Evolutionary conservation across 2,329 filamentous ascomycete species (phyloP).

Genomic region (Fusarium mexicanum): DNA sequence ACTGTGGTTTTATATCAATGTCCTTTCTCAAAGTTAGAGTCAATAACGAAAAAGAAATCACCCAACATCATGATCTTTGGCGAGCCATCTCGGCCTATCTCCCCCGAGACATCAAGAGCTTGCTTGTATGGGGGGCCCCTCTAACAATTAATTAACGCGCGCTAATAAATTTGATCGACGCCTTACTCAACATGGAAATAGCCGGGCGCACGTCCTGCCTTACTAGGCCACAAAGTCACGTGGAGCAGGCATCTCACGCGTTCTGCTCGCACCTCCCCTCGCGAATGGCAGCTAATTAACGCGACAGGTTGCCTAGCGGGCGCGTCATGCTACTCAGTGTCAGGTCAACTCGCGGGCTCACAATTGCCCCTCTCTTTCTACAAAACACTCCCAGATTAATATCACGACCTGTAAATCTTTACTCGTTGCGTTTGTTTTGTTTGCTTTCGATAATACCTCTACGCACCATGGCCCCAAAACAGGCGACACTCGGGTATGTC

Average conservation of each 20-base stretch:
- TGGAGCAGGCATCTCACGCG: conserved; percentile 36
- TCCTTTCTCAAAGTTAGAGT: background rate
- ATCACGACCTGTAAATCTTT: conserved; percentile 1
- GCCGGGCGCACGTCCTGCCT: background rate
- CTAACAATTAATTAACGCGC: background rate
- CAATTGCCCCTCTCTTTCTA: conserved; percentile 30
- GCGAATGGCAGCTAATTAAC: conserved; percentile 48
- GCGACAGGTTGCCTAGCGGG: conserved; percentile 51
- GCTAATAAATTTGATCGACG: conserved; percentile 16
- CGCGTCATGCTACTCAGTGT: conserved; percentile 48
- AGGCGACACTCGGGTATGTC: conserved; percentile 90
- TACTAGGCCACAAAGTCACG: conserved; percentile 32
- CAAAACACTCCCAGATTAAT: conserved; percentile 15
- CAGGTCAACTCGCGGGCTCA: conserved; percentile 33
- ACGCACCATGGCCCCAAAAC: conserved; percentile 66
- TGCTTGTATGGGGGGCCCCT: conserved; percentile 6
- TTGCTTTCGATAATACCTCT: conserved; percentile 9
- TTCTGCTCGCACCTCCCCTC: conserved; percentile 33
- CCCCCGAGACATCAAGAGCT: conserved; percentile 22
- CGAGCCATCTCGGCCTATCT: conserved; percentile 26
- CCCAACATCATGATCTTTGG: conserved; percentile 14
- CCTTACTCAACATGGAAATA: conserved; percentile 1
- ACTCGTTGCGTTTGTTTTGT: conserved; percentile 9
- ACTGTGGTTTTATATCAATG: conserved; percentile 4
- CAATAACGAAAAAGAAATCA: background rate